Base-by-base conservation (phyloP, 768 basidiomycete genomes). In the Cytidiella melzeri region DNA sequence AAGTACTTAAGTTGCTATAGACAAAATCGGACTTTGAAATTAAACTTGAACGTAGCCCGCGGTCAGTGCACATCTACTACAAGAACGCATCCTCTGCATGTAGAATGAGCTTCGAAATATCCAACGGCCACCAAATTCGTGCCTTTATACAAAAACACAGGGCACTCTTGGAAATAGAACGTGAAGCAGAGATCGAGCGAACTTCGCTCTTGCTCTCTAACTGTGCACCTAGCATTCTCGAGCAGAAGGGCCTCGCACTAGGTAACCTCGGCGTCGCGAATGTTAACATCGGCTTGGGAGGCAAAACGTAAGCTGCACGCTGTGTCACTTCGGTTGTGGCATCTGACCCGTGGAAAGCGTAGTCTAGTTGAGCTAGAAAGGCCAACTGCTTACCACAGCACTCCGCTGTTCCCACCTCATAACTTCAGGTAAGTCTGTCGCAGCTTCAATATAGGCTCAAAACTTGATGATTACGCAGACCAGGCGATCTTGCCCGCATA, bases 281-380 rank as follows among this genome's bases (percentile, higher is more conserved):
- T 21, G 73, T 92, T n/a, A 82, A 77, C 44, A 76, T 96, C 15
- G 95, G 94, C 2, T 75, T 97, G 3, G 94, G 92, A 23, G 94
- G 93, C 23, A 94, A 93, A 71, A 93, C 83, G 92, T 95, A 64
- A 62, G 67, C 55, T 25, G 11, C 4, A 27, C 41, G 6, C 28
- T 19, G 5, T 20, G n/a, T n/a, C 25, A 18, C 41, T 24, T 39
- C 12, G 4, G 23, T 12, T 19, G 15, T 18, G 24, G 15, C 15
- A 23, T 41, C 13, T 24, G 4, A 48, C 19, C 27, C 45, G 12
- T 38, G 15, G 55, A 41, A 60, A 76, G 69, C 60, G 57, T 55
- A 95, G 93, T 41, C 69, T 97, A 50, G 77, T 97, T 48, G 92
- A 95, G 65, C 72, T 98, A 5, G 85, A 92, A 62, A 72, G 92